A percentile compares a stretch with the other conserved stretches of the same genome.
phyloP scores from a whole-genome alignment of 2,329 filamentous ascomycete species.

The Coleophoma cylindrospora region DNA sequence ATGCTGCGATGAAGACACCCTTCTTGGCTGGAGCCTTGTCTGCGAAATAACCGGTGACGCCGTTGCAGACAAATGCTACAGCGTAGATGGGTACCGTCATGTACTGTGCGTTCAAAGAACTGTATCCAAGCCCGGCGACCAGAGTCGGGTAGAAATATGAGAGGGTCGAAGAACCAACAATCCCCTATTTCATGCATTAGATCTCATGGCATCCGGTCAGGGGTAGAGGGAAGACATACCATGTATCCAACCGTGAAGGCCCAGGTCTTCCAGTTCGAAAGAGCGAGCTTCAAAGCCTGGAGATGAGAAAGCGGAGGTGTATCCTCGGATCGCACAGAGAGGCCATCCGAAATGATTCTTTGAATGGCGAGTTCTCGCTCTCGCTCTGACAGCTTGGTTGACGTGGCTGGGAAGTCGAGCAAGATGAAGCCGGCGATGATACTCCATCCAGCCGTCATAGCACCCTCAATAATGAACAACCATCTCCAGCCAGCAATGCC shows the following conservation, averaged over 20 bases:
- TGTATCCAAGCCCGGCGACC: constrained; percentile 45
- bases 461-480: constrained; percentile 40
- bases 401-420: constrained; percentile 43
- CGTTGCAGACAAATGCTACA: constrained; percentile 41
- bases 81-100: constrained; percentile 40
- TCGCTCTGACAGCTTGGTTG: constrained; percentile 30
- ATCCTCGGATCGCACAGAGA: constrained; percentile 24
- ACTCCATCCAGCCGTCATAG: constrained; percentile 31
- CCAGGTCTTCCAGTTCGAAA: constrained; percentile 36
- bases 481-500: constrained; percentile 45
- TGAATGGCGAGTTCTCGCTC: constrained; percentile 36
- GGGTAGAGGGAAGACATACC: constrained; percentile 18
- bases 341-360: constrained; percentile 32
- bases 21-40: constrained; percentile 36
- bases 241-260: constrained; percentile 38
- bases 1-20: constrained; percentile 38
- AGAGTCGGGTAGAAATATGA: constrained; percentile 50
- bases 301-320: constrained; percentile 1
- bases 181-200: constrained; percentile 8
- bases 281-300: background rate
- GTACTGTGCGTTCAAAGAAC: constrained; percentile 39
- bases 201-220: background rate
- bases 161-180: constrained; percentile 41
- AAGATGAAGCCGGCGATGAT: constrained; percentile 38
- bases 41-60: constrained; percentile 36